Evolutionary conservation across 106 monocot species (phyloP), one percentile per base, ranked within the genome.

Genomic region (Posidonia australis): DNA sequence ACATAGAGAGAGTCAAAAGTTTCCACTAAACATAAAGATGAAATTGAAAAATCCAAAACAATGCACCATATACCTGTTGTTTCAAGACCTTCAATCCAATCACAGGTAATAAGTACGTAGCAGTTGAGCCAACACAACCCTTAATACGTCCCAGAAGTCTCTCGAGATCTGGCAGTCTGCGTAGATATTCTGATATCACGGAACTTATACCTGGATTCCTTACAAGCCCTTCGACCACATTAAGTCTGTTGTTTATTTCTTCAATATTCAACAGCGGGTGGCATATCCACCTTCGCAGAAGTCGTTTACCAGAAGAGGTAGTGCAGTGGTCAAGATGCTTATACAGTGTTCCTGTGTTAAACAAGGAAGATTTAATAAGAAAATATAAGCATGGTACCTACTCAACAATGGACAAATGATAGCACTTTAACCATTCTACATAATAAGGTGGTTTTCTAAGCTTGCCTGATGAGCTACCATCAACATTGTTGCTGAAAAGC

Each of bases 261-360:
- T 72, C 70, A 64, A 78, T 65, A 46, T 80, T 70, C 68, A 69
- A 86, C 13, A 90, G 64, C 18, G 94, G 94, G 75, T 90, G 88
- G 52, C 86, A 96, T 45, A 96, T 90, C 94, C 94, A 96, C 45
- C 77, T 84, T 82, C 80, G 87, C 53, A 96, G 65, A 52, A 96
- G 78, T 44, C 94, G 61, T 72, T 87, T 90, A 27, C 94, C 90
- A 60, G 69, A 79, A 58, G 82, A 29, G n/a, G 94, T 96, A 36
- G 74, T 51, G 54, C 94, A 96, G 64, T 79, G 86, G 64, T 96
- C 84, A 55, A 96, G 84, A 68, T 87, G 75, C 44, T 87, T 90
- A 67, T 80, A 86, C 13, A 96, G 70, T 41, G 94, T 96, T 5
- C 93, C 92, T 93, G 80, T 9, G 68, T 51, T 46, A 32, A 22